A percentile compares a stretch with the other conserved stretches of the same genome.
These are phyloP conservation scores for Moelleriella libera DNA, from an alignment of 2,329 filamentous ascomycete species.

Conservation along the genomic window DNA sequence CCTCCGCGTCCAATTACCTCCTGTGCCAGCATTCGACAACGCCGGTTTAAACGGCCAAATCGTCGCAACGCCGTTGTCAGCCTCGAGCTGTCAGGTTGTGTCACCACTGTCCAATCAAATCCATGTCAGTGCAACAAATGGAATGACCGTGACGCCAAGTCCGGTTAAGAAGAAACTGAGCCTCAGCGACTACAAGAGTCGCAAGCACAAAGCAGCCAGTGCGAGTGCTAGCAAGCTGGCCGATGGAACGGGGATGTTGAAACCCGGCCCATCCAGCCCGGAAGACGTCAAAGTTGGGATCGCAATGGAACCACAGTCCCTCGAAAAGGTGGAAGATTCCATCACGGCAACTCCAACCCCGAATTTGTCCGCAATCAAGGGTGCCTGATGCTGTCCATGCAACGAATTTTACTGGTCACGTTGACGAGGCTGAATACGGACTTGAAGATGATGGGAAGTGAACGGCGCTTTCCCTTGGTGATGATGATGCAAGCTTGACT, in stretches of 20 bases:
- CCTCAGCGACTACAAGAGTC: conserved; percentile 50
- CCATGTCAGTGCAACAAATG: conserved; percentile 24
- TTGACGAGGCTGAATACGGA: no score
- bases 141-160: conserved; percentile 33
- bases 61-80: conserved; percentile 29
- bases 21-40: conserved; percentile 34
- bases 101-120: conserved; percentile 39
- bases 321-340: conserved; percentile 14
- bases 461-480: no score
- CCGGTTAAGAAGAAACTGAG: conserved; percentile 55
- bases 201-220: conserved; percentile 33
- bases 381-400: no score
- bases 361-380: no score
- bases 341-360: conserved; percentile 1
- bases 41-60: conserved; percentile 15
- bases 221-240: conserved; percentile 18
- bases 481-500: no score
- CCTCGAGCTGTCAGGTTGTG: conserved; percentile 26
- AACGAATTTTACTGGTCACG: no score
- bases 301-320: conserved; percentile 14
- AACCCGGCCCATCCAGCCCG: conserved; percentile 19
- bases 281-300: conserved; percentile 23
- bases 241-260: conserved; percentile 14
- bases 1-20: conserved; percentile 41
- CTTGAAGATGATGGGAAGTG: no score